phyloP scores from a whole-genome alignment of 2,329 filamentous ascomycete genomes.

The Fusarium nygamai region DNA sequence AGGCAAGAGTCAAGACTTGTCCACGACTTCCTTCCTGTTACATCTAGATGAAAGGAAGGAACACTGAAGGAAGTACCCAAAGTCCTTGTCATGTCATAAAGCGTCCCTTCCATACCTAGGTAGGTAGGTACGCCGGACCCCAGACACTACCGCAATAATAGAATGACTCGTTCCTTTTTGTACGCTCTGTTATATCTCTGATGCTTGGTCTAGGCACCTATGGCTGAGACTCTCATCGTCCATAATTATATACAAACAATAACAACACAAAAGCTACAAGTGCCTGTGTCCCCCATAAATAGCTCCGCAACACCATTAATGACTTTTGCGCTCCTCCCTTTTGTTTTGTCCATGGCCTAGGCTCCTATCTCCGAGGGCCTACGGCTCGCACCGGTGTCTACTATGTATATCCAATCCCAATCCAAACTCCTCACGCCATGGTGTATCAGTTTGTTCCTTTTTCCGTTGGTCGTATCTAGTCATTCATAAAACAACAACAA shows the following conservation, averaged over 20 bases:
- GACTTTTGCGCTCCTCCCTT: conserved; percentile 24
- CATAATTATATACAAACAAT: conserved; percentile 5
- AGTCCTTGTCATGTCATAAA: not conserved
- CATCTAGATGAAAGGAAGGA: not conserved
- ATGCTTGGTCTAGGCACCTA: not conserved
- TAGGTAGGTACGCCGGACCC: not conserved
- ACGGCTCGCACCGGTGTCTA: conserved; percentile 15
- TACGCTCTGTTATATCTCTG: conserved; percentile 3
- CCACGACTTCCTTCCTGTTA: not conserved
- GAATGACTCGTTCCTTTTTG: not conserved
- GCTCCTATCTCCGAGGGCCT: not conserved
- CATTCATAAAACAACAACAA: conserved; percentile 9
- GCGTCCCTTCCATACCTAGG: not conserved
- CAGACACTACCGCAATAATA: not conserved
- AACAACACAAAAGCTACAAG: conserved; percentile 2
- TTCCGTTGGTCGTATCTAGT: conserved; percentile 7
- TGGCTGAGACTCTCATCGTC: not conserved
- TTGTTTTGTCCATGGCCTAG: not conserved
- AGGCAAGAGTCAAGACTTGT: not conserved
- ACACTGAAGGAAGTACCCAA: not conserved
- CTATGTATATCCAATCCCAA: conserved; percentile 29
- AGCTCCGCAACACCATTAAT: conserved; percentile 23
- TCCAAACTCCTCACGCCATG: conserved; percentile 28
- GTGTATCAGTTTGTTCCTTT: conserved; percentile 13
- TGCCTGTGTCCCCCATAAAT: conserved; percentile 4